Evolutionary conservation across 768 basidiomycete species (phyloP).

Genomic region (Rossbeevera mucosa): DNA sequence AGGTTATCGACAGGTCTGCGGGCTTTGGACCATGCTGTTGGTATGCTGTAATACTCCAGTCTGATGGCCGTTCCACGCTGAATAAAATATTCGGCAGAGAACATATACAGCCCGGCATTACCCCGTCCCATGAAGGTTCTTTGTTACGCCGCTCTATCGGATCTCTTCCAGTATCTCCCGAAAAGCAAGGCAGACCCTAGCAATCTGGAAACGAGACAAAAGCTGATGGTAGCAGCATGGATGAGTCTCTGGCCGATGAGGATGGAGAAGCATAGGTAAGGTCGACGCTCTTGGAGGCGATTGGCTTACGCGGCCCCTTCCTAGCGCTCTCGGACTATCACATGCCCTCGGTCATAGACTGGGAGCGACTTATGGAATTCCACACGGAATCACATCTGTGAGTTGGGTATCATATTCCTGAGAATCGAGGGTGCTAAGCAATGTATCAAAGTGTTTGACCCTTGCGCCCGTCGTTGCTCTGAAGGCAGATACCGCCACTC

Average conservation of each 20-base stretch:
- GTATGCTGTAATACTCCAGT: constrained; percentile 35
- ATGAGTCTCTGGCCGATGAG: constrained; percentile 74
- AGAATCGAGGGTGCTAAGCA: neutral
- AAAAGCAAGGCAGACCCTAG: constrained; percentile 54
- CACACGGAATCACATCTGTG: constrained; percentile 83
- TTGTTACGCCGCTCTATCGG: constrained; percentile 60
- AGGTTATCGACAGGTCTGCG: constrained; percentile 80
- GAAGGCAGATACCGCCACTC: constrained; percentile 52
- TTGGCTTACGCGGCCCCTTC: neutral
- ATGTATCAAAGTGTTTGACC: constrained; percentile 55
- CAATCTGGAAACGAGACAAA: constrained; percentile 58
- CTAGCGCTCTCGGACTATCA: constrained; percentile 65
- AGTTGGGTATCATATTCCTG: constrained; percentile 20
- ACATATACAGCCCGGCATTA: constrained; percentile 53
- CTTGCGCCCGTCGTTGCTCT: constrained; percentile 59
- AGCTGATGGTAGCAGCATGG: constrained; percentile 71
- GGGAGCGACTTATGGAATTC: constrained; percentile 69
- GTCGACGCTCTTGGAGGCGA: neutral
- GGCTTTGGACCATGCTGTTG: constrained; percentile 75
- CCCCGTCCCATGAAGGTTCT: constrained; percentile 59
- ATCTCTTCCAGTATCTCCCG: constrained; percentile 73
- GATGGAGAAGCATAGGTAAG: constrained; percentile 51
- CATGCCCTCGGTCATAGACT: constrained; percentile 72
- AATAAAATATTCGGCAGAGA: constrained; percentile 33
- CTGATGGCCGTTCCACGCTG: neutral